Conservation (phyloP, 2,329 filamentous ascomycete species). For the Lachnum nothofagi region DNA sequence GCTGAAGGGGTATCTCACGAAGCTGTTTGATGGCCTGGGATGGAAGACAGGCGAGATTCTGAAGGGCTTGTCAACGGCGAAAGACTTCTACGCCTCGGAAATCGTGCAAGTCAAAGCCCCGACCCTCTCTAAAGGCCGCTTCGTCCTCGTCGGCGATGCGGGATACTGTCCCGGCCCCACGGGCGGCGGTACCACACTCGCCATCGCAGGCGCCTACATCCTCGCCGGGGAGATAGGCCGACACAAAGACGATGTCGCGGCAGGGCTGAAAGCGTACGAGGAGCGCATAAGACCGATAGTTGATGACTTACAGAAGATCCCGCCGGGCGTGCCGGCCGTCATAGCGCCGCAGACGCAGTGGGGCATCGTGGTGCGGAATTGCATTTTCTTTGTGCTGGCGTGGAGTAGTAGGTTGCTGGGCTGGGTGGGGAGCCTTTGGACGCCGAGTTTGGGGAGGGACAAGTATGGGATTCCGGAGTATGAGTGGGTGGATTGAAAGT, state of each 20-base stretch:
- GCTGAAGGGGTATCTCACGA: slow-evolving; percentile 31
- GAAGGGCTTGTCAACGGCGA: slow-evolving; percentile 34
- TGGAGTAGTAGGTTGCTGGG: no score
- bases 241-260: slow-evolving; percentile 21
- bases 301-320: slow-evolving; percentile 35
- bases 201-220: slow-evolving; percentile 49
- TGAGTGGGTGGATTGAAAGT: no score
- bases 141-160: slow-evolving; percentile 53
- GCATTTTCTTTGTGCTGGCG: not conserved
- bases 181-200: slow-evolving; percentile 48
- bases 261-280: slow-evolving; percentile 43
- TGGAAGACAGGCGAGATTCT: slow-evolving; percentile 44
- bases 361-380: slow-evolving; percentile 13
- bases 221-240: slow-evolving; percentile 48
- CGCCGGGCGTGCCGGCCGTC: slow-evolving; percentile 16
- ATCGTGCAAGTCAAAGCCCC: slow-evolving; percentile 42
- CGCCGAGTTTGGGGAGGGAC: no score
- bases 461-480: no score
- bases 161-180: slow-evolving; percentile 48
- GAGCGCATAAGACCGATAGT: slow-evolving; percentile 42
- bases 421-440: no score
- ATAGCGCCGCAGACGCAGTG: slow-evolving; percentile 13
- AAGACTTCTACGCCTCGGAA: slow-evolving; percentile 44
- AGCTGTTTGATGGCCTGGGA: slow-evolving; percentile 42
- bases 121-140: slow-evolving; percentile 41